Evolutionary conservation across 768 basidiomycete genomes (phyloP).

Genomic region (Fibroporia radiculosa): DNA sequence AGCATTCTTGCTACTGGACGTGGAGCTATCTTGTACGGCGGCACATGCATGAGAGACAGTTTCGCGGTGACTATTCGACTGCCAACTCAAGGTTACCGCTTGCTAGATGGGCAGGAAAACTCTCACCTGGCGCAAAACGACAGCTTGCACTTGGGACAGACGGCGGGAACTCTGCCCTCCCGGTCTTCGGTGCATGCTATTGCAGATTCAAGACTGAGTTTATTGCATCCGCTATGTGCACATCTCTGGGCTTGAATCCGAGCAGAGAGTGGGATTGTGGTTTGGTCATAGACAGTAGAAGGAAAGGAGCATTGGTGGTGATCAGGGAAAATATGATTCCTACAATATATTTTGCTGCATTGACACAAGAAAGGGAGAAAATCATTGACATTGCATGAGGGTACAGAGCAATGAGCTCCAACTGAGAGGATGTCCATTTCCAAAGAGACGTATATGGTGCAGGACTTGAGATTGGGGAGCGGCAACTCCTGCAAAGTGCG

Average conservation of each 20-base stretch:
- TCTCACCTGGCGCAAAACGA: conserved; percentile 61
- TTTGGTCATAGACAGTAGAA: conserved; percentile 2
- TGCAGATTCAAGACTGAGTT: conserved; percentile 42
- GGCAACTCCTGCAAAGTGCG: not conserved
- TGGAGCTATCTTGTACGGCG: not conserved
- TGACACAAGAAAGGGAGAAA: conserved; percentile 70
- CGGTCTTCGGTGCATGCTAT: conserved; percentile 21
- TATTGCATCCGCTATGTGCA: conserved; percentile 41
- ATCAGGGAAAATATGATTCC: conserved; percentile 50
- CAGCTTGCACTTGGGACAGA: conserved; percentile 45
- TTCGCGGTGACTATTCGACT: conserved; percentile 52
- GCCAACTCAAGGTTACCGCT: not conserved
- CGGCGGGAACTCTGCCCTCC: conserved; percentile 23
- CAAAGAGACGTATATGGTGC: not conserved
- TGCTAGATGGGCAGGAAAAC: not conserved
- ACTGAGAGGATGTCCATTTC: conserved; percentile 33
- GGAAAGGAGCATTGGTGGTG: conserved; percentile 46
- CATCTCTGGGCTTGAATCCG: conserved; percentile 39
- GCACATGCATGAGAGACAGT: conserved; percentile 53
- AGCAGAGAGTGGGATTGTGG: not conserved
- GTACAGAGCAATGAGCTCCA: conserved; percentile 58
- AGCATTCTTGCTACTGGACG: conserved; percentile 27
- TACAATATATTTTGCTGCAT: conserved; percentile 57
- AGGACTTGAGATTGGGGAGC: not conserved
- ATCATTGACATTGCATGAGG: conserved; percentile 55